A percentile compares a stretch with the other conserved stretches of the same genome.
These are phyloP conservation scores for Arthroderma sp. DNA, from an alignment of 2,329 filamentous ascomycete species.

Conservation along the genomic window DNA sequence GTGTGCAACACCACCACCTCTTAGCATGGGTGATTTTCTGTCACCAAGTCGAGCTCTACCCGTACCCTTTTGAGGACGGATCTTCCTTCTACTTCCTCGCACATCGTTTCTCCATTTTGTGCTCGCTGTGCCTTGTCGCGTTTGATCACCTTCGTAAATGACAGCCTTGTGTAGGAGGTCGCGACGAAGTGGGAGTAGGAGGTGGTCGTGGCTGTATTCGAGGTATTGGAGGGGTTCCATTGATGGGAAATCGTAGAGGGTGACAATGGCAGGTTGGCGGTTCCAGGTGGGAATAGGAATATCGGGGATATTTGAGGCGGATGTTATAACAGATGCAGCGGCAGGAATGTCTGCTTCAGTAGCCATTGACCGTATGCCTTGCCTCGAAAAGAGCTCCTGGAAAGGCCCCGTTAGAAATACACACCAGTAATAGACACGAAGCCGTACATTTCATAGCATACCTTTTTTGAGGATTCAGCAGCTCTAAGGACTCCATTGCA, in stretches of 20 bases:
- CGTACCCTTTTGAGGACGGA: constrained; percentile 74
- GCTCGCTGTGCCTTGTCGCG: constrained; percentile 73
- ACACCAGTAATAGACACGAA: neutral
- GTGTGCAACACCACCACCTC: constrained; percentile 75
- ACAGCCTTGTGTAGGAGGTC: constrained; percentile 90
- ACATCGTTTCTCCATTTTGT: constrained; percentile 75
- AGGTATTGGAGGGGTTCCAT: constrained; percentile 72
- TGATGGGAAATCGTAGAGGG: constrained; percentile 78
- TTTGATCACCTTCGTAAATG: constrained; percentile 79
- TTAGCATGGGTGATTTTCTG: constrained; percentile 66
- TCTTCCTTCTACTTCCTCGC: constrained; percentile 67
- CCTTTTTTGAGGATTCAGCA: constrained; percentile 21
- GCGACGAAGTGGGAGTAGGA: constrained; percentile 72
- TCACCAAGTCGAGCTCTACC: constrained; percentile 68
- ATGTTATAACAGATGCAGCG: constrained; percentile 16
- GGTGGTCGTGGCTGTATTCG: constrained; percentile 66
- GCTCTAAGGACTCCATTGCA: constrained; percentile 17
- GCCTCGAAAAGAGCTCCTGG: constrained; percentile 10
- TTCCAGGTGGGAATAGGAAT: constrained; percentile 19
- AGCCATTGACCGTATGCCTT: constrained; percentile 29
- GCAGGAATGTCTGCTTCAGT: constrained; percentile 30
- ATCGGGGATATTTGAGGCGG: constrained; percentile 5
- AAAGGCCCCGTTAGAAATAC: constrained; percentile 4
- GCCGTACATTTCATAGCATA: constrained; percentile 12
- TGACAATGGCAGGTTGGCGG: constrained; percentile 57